These are phyloP conservation scores for Leersia perrieri DNA, from an alignment of 176 grass and related monocot species.

Conservation along the genomic window DNA sequence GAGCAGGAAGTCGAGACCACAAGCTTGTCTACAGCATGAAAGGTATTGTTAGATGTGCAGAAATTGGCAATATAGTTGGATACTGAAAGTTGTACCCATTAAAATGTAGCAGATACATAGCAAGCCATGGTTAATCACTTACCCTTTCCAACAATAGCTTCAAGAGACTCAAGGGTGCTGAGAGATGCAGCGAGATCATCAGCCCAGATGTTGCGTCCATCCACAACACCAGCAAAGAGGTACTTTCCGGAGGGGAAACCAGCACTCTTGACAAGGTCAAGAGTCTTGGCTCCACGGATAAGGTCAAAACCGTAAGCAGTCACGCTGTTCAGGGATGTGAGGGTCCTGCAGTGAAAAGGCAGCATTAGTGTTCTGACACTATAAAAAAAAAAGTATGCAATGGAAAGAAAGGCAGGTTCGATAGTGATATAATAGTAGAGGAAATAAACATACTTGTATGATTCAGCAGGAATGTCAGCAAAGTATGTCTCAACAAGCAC, in stretches of 20 bases:
- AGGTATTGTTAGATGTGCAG: constrained; percentile 25
- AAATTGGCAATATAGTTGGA: constrained; percentile 14
- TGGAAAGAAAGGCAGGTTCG: neutral
- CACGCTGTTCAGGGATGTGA: constrained; percentile 65
- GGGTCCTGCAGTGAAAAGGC: constrained; percentile 54
- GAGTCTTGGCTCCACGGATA: constrained; percentile 74
- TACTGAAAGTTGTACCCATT: neutral
- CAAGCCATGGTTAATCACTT: constrained; percentile 43
- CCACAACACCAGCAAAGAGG: constrained; percentile 91
- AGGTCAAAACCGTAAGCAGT: constrained; percentile 90
- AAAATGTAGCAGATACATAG: constrained; percentile 6
- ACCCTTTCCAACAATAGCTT: constrained; percentile 87
- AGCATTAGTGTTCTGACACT: neutral
- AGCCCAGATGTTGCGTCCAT: constrained; percentile 97
- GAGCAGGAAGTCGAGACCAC: constrained; percentile 93
- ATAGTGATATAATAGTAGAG: constrained; percentile 10
- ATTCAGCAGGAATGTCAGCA: constrained; percentile 71
- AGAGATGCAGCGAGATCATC: constrained; percentile 86
- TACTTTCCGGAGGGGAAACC: constrained; percentile 84
- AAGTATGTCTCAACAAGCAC: constrained; percentile 94
- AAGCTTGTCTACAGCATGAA: constrained; percentile 65
- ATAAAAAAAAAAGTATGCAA: neutral
- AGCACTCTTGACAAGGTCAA: constrained; percentile 75
- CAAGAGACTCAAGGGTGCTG: constrained; percentile 63
- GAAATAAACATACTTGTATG: constrained; percentile 67